A percentile compares a stretch with the other conserved stretches of the same genome.
Conservation (phyloP, 495 filamentous ascomycete species). For the Lasiosphaeria miniovina region DNA sequence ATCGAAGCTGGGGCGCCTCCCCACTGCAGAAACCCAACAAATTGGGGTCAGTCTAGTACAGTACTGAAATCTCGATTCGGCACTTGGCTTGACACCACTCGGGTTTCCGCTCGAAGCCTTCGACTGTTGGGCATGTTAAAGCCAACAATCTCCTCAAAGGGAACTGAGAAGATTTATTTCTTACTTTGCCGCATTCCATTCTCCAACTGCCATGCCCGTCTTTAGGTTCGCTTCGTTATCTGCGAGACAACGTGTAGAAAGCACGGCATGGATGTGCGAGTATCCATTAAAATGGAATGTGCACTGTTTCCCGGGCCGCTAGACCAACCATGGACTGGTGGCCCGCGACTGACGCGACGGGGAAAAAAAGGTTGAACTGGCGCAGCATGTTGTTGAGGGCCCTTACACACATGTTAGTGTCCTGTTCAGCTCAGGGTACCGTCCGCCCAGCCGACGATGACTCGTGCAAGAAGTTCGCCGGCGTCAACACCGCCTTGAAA, state of each 20-base stretch:
- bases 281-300: not conserved
- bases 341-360: not conserved
- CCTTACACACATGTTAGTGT: conserved; percentile 20
- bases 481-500: no score
- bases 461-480: no score
- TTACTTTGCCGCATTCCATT: no score
- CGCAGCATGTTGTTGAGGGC: conserved; percentile 27
- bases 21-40: conserved; percentile 28
- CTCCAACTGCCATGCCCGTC: no score
- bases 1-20: conserved; percentile 1
- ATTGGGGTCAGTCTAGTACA: conserved; percentile 14
- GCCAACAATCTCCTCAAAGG: no score
- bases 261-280: not conserved
- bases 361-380: conserved; percentile 25
- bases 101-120: no score
- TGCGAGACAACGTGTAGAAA: not conserved
- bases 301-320: conserved; percentile 26
- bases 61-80: no score
- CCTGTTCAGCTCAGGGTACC: not conserved
- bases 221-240: no score
- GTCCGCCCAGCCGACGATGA: not conserved
- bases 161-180: no score
- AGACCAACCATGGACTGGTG: conserved; percentile 18
- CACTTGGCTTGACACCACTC: no score
- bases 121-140: no score